Evolutionary conservation across 306 rosid genomes (phyloP), one percentile per base, ranked within the genome.

Genomic region (Sindora glabra): DNA sequence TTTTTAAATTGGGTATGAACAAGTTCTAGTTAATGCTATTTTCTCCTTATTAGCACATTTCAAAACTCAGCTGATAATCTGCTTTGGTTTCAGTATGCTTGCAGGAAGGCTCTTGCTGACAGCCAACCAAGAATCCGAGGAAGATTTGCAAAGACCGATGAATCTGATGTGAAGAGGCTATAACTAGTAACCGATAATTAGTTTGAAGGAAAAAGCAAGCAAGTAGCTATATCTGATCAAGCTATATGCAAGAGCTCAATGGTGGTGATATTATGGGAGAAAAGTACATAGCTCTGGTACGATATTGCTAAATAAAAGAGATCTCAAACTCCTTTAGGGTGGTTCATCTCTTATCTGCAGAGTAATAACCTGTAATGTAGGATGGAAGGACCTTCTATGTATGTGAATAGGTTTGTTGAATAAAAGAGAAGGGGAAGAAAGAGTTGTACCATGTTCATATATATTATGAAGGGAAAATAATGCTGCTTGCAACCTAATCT

Each of bases 21-120:
- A n/a, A n/a, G n/a, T n/a, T n/a, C n/a, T n/a, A n/a, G n/a, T n/a
- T n/a, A n/a, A n/a, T n/a, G n/a, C n/a, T n/a, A n/a, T n/a, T n/a
- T n/a, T n/a, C n/a, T n/a, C n/a, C n/a, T n/a, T n/a, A n/a, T n/a
- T n/a, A n/a, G n/a, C n/a, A n/a, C n/a, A n/a, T n/a, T n/a, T n/a
- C n/a, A n/a, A n/a, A 37, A 72, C 23, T 38, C 18, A 55, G 16
- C 53, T 68, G 16, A 62, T 61, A 14, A 46, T 64, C 22, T 44
- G 24, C 12, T 39, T 54, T 36, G 38, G 3, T 59, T 67, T 17
- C 84, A 89, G 99, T 94, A 94, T 48, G 99, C 99, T 21, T 94
- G 99, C 80, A 87, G 97, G 77, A 94, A 94, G 89, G 99, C 97
- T 56, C 89, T 94, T 42, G 99, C 99, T 11, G 99, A 94, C 77